Percentiles rank a stretch among this genome's conserved stretches.
Conservation (phyloP, 2,329 filamentous ascomycete genomes). For the Amylocarpus encephaloides region DNA sequence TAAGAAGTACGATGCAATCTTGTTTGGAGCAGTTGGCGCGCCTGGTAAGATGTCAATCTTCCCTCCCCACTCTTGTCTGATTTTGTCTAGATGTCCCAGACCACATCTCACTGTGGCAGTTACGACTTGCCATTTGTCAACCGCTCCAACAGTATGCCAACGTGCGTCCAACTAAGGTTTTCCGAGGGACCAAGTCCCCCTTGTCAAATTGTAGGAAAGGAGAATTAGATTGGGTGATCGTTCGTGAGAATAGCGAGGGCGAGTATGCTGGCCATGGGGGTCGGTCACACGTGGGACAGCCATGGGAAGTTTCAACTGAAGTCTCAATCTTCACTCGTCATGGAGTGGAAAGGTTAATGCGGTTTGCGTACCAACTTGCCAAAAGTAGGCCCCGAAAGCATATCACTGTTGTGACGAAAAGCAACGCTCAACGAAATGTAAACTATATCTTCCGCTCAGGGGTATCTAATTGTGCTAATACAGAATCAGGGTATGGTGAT, state of each 20-base stretch:
- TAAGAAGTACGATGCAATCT: conserved; percentile 51
- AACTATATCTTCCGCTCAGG: too few relatives aligned
- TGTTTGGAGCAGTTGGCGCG: conserved; percentile 55
- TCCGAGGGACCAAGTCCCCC: conserved; percentile 52
- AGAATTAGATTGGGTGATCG: conserved; percentile 59
- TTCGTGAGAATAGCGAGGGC: conserved; percentile 61
- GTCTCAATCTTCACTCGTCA: conserved; percentile 56
- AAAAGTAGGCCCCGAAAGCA: conserved; percentile 45
- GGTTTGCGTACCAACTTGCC: conserved; percentile 56
- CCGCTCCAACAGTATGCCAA: conserved; percentile 61
- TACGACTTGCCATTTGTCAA: conserved; percentile 58
- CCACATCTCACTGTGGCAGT: conserved; percentile 59
- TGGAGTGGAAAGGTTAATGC: conserved; percentile 53
- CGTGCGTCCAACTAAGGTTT: conserved; percentile 53
- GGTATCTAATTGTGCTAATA: too few relatives aligned
- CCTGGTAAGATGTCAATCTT: conserved; percentile 36
- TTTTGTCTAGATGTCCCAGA: conserved; percentile 50
- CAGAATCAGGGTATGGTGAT: conserved; percentile 35
- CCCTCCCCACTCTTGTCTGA: neutral
- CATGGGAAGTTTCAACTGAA: conserved; percentile 56
- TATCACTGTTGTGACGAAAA: conserved; percentile 59
- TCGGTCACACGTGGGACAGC: conserved; percentile 47
- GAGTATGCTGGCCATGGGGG: conserved; percentile 46
- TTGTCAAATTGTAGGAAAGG: conserved; percentile 38
- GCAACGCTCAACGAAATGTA: conserved; percentile 58